Evolutionary conservation across 2,329 filamentous ascomycete species (phyloP).

Genomic region (Intubia oerlemansii): DNA sequence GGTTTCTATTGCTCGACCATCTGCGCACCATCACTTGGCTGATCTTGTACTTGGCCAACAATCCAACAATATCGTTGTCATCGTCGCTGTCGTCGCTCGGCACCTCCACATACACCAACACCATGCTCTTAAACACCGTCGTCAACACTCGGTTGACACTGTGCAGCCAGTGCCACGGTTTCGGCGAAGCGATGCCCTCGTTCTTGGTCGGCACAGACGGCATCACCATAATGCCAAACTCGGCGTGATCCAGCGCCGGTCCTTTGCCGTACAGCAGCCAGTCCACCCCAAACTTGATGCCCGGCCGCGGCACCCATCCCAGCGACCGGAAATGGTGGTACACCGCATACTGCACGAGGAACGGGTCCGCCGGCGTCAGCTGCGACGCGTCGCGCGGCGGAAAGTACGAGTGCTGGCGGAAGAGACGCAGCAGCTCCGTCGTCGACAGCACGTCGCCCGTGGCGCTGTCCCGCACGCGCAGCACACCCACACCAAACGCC

Average conservation of each 20-base stretch:
- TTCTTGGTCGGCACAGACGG: too few relatives aligned
- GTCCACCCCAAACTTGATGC: conserved; percentile 87
- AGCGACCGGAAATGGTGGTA: conserved; percentile 94
- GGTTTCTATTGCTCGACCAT: conserved; percentile 66
- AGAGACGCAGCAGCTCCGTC: conserved; percentile 39
- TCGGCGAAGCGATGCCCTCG: conserved; percentile 7
- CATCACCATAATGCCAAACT: conserved; percentile 71
- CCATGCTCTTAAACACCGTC: conserved; percentile 75
- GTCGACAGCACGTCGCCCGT: conserved; percentile 25
- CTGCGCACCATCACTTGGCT: conserved; percentile 63
- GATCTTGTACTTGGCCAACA: conserved; percentile 51
- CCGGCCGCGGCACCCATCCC: conserved; percentile 82
- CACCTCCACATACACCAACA: conserved; percentile 80
- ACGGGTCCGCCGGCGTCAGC: conserved; percentile 48
- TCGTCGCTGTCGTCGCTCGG: conserved; percentile 31
- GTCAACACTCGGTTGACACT: conserved; percentile 74
- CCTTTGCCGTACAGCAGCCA: conserved; percentile 88
- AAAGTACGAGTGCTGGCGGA: conserved; percentile 48
- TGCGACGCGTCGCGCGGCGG: conserved; percentile 25
- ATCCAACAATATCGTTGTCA: conserved; percentile 23
- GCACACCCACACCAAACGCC: conserved; percentile 53
- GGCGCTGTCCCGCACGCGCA: conserved; percentile 36
- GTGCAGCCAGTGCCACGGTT: conserved; percentile 68
- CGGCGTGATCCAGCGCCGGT: conserved; percentile 84
- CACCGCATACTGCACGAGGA: conserved; percentile 68